phyloP scores from a whole-genome alignment of 208 protist species.

The Wallacemonas sp. region DNA sequence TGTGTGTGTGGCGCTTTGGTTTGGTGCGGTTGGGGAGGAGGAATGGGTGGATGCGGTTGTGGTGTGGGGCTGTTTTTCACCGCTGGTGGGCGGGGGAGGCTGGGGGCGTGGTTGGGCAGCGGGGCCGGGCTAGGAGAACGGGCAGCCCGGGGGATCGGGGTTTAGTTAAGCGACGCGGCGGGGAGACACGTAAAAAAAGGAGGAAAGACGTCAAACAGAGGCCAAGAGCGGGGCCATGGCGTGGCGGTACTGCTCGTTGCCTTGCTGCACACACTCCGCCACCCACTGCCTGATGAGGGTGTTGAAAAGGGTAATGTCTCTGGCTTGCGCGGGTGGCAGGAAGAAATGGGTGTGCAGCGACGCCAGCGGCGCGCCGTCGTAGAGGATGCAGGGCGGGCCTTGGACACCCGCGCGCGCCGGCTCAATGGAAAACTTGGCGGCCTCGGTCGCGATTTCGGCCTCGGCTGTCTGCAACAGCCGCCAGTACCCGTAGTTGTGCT shows the following conservation, averaged over 20 bases:
- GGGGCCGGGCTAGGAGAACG: too few relatives aligned
- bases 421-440: conserved; percentile 51
- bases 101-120: too few relatives aligned
- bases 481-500: conserved; percentile 90
- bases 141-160: too few relatives aligned
- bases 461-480: conserved; percentile 58
- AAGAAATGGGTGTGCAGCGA: conserved; percentile 85
- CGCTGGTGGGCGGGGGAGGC: too few relatives aligned
- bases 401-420: neutral
- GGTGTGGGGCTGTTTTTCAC: too few relatives aligned
- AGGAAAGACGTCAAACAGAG: neutral
- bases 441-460: conserved; percentile 33
- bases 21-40: too few relatives aligned
- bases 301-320: conserved; percentile 65
- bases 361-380: conserved; percentile 55
- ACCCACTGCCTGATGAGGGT: conserved; percentile 53
- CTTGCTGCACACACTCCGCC: conserved; percentile 24
- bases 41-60: too few relatives aligned
- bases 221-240: conserved; percentile 18
- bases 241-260: conserved; percentile 23
- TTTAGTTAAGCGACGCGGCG: neutral
- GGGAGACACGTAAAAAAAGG: neutral
- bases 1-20: too few relatives aligned
- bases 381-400: conserved; percentile 30
- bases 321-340: conserved; percentile 12